Evolutionary conservation across 352 stramenopile genomes (phyloP), one percentile per base, ranked within the genome.

Genomic region (Phytophthora quininea): DNA sequence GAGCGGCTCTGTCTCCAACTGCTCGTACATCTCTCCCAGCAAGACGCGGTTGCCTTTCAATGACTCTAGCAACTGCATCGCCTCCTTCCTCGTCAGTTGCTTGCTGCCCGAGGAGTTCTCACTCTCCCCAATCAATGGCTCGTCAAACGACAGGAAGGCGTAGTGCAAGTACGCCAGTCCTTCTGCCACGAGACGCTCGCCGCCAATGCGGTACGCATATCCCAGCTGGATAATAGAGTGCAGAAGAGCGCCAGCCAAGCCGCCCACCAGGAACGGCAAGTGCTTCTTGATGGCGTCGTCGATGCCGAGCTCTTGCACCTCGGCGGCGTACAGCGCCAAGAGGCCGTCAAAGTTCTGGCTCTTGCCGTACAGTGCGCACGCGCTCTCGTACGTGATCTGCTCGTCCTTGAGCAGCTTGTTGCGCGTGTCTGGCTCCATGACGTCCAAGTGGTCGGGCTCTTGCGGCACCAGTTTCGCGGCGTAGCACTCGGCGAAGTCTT

Each of bases 211-310:
- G 15, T 82, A 79, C n/a, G 74, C 54, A 49, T 82, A 82, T 0
- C 74, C 74, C 3, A 82, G 59, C 48, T 82, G 74, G 15, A 82
- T 82, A 35, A 82, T 77, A 1, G 67, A 64, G 52, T 82, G 74
- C 27, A 82, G 48, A 30, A 82, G 61, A 11, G 74, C 74, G 30
- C 74, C 74, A 56, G 71, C 74, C n/a, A 82, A 35, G 30, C 74
- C 74, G 3, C 68, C 67, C 10, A 79, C 70, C 4, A 82, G 59
- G 19, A 54, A n/a, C 24, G 74, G 74, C 40, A 82, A 64, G 42
- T 79, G 71, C 48, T 70, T 74, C 63, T 72, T 71, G 37, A 82
- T 60, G 5, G 71, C 49, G 45, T 38, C 56, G 29, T 82, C 74
- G 27, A 74, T 55, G 4, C 71, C 74, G 10, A 73, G 32, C 9